phyloP scores from a whole-genome alignment of 306 rosid species.

The Gastrolobium bilobum region DNA sequence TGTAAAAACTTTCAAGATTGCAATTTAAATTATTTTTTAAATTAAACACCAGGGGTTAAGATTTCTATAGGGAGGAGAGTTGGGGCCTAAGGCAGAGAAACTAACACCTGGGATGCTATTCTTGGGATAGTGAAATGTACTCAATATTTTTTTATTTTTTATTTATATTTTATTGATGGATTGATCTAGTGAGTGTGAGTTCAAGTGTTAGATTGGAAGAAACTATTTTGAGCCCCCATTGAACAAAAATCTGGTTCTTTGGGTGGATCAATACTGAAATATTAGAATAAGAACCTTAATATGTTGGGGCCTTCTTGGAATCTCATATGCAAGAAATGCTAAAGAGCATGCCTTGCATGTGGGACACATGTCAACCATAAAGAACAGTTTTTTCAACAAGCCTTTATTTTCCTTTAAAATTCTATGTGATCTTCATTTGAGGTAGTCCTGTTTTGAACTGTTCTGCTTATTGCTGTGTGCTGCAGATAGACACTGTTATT shows the following conservation, averaged over 20 bases:
- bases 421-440: neutral
- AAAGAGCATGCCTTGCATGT: neutral
- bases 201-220: conserved; percentile 21
- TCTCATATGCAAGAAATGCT: conserved; percentile 18
- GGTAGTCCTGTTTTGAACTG: conserved; percentile 38
- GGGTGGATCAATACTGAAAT: neutral
- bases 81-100: neutral
- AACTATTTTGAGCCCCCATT: neutral
- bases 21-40: neutral
- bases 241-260: neutral
- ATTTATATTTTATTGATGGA: neutral
- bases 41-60: neutral
- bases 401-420: conserved; percentile 17
- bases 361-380: neutral
- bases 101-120: neutral
- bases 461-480: conserved; percentile 33
- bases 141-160: neutral
- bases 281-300: neutral
- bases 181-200: neutral
- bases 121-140: conserved; percentile 5
- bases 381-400: conserved; percentile 3
- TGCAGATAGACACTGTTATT: conserved; percentile 87
- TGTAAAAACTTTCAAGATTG: neutral
- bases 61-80: neutral
- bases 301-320: neutral